These are phyloP conservation scores for Dacryopinax spathularia DNA, from an alignment of 768 basidiomycete genomes.

Conservation along the genomic window DNA sequence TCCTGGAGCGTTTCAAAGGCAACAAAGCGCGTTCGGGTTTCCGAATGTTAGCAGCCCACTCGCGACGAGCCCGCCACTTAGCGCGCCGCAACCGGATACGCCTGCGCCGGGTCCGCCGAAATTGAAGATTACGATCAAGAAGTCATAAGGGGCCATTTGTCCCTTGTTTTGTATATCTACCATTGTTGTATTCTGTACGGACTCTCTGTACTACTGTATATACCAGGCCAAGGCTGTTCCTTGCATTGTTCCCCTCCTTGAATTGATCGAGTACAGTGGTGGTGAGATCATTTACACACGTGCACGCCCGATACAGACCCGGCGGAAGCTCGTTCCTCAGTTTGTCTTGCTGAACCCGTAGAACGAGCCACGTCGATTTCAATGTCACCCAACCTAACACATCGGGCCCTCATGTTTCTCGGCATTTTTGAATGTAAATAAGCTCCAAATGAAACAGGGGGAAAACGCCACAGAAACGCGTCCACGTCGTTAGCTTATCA, in stretches of 20 bases:
- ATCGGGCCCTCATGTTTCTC: too few species aligned
- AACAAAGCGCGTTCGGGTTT: neutral
- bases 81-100: neutral
- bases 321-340: too few species aligned
- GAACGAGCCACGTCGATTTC: too few species aligned
- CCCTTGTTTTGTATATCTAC: neutral
- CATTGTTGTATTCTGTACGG: neutral
- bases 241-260: too few species aligned
- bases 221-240: neutral
- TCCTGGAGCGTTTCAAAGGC: neutral
- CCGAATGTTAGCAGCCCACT: neutral
- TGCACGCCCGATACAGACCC: too few species aligned
- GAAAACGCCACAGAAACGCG: neutral
- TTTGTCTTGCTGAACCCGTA: too few species aligned
- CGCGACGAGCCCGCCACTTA: neutral
- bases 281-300: too few species aligned
- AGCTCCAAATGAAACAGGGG: neutral
- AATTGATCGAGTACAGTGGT: too few species aligned
- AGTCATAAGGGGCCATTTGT: neutral
- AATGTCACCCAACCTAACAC: neutral
- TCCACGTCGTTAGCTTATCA: neutral
- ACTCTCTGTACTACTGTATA: neutral
- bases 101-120: neutral
- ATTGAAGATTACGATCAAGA: neutral
- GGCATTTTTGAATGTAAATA: neutral